Percentiles rank a stretch among this genome's conserved stretches.
phyloP scores from a whole-genome alignment of 2,329 filamentous ascomycete genomes.

The Mycocentrospora acerina region DNA sequence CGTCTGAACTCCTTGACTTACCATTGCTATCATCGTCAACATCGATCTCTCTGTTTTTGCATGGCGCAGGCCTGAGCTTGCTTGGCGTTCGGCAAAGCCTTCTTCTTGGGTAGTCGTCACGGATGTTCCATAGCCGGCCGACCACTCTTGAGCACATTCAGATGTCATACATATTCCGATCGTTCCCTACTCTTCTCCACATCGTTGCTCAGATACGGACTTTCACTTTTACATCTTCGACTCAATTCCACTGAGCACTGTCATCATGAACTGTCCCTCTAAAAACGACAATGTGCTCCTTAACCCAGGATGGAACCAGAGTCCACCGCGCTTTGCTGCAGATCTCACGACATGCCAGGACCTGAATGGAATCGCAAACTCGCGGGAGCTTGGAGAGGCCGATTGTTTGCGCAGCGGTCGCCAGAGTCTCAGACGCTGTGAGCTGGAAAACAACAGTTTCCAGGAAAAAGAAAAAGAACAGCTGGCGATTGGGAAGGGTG shows the following conservation, averaged over 20 bases:
- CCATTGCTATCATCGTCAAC: too few relatives aligned
- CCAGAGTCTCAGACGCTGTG: slow-evolving; percentile 13
- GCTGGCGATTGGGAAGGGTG: slow-evolving; percentile 23
- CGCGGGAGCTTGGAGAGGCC: slow-evolving; percentile 31
- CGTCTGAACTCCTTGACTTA: too few relatives aligned
- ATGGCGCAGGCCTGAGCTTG: slow-evolving; percentile 10
- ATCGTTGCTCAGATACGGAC: slow-evolving; percentile 15
- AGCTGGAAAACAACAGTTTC: slow-evolving; percentile 15
- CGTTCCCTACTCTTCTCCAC: slow-evolving; percentile 12
- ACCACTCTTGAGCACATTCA: slow-evolving; percentile 10
- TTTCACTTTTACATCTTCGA: background rate
- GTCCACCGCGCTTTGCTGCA: slow-evolving; percentile 30
- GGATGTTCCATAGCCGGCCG: slow-evolving; percentile 22
- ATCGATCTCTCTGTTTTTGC: slow-evolving; percentile 4
- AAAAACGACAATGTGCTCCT: slow-evolving; percentile 28
- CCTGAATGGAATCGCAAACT: slow-evolving; percentile 33
- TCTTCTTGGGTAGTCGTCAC: slow-evolving; percentile 17
- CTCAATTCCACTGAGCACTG: background rate
- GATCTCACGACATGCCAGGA: slow-evolving; percentile 35
- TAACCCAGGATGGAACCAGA: slow-evolving; percentile 35
- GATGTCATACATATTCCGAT: slow-evolving; percentile 17
- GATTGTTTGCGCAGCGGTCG: slow-evolving; percentile 16
- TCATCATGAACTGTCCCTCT: slow-evolving; percentile 35
- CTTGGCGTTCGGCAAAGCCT: slow-evolving; percentile 18
- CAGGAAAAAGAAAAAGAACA: slow-evolving; percentile 20